phyloP scores from a whole-genome alignment of 2,329 filamentous ascomycete genomes.

The Arthrinium phaeospermum region DNA sequence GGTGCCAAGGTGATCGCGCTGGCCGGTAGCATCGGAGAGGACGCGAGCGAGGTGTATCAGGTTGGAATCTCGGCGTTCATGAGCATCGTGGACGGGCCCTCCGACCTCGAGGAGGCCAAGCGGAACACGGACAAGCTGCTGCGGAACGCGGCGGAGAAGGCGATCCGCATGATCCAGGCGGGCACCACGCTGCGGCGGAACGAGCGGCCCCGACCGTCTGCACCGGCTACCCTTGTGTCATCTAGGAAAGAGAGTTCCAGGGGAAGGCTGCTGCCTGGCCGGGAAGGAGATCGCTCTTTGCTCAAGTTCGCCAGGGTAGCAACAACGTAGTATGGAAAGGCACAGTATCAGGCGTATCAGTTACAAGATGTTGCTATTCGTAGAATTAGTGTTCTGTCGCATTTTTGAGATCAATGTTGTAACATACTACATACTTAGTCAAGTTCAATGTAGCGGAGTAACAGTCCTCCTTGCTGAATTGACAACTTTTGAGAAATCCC shows the following conservation, averaged over 20 bases:
- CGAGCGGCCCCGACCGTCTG: constrained; percentile 22
- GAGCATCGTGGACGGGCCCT: constrained; percentile 38
- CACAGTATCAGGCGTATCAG: no score
- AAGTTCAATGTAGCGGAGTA: no score
- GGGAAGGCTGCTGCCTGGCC: not conserved
- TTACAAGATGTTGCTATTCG: not conserved
- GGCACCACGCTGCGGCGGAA: constrained; percentile 12
- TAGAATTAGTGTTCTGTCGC: no score
- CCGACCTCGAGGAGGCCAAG: constrained; percentile 36
- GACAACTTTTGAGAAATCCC: no score
- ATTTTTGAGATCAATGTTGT: no score
- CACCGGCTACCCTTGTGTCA: not conserved
- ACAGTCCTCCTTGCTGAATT: no score
- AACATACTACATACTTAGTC: no score
- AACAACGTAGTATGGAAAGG: not conserved
- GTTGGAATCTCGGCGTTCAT: constrained; percentile 41
- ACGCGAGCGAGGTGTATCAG: constrained; percentile 39
- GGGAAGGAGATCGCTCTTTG: not conserved
- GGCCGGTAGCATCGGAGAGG: constrained; percentile 42
- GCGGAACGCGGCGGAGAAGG: constrained; percentile 35
- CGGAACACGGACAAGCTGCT: constrained; percentile 33
- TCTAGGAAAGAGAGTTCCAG: not conserved
- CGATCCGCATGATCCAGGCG: constrained; percentile 34
- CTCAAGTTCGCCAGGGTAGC: not conserved
- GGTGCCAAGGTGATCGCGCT: constrained; percentile 51